phyloP scores from a whole-genome alignment of 345 rosid genomes.

The Ceriops tagal region DNA sequence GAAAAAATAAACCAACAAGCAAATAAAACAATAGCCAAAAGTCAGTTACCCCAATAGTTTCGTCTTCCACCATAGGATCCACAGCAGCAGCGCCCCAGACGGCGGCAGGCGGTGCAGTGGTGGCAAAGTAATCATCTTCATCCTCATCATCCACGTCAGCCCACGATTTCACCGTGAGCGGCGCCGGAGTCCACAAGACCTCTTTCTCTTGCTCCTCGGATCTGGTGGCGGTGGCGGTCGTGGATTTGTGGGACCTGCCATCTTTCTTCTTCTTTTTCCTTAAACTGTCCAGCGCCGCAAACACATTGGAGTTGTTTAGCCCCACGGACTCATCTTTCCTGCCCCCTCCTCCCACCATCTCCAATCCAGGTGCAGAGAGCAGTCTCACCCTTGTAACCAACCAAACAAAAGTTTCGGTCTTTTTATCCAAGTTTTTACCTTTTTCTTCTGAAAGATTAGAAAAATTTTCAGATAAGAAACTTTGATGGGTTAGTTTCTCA shows the following conservation, averaged over 20 bases:
- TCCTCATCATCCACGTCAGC: constrained; percentile 52
- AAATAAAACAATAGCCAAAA: neutral
- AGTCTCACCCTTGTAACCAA: neutral
- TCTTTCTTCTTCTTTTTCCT: constrained; percentile 57
- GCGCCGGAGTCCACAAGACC: constrained; percentile 53
- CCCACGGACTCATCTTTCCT: constrained; percentile 49
- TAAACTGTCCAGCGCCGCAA: constrained; percentile 53
- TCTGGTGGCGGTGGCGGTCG: constrained; percentile 15
- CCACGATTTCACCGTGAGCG: constrained; percentile 48
- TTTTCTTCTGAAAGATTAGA: neutral
- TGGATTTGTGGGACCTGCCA: constrained; percentile 24
- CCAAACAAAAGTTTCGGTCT: neutral
- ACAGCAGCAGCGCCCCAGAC: constrained; percentile 35
- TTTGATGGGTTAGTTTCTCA: neutral
- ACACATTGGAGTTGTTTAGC: constrained; percentile 52
- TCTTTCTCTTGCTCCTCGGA: constrained; percentile 38
- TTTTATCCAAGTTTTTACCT: neutral
- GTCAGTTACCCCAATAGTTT: neutral
- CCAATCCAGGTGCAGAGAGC: neutral
- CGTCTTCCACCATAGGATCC: neutral
- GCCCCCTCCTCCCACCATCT: constrained; percentile 50
- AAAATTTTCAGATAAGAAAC: neutral
- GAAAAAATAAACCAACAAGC: constrained; percentile 5
- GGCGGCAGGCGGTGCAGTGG: constrained; percentile 44
- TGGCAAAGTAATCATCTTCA: constrained; percentile 54